These are phyloP conservation scores for Epichloe aotearoae DNA, from an alignment of 2,329 filamentous ascomycete species.

Conservation along the genomic window DNA sequence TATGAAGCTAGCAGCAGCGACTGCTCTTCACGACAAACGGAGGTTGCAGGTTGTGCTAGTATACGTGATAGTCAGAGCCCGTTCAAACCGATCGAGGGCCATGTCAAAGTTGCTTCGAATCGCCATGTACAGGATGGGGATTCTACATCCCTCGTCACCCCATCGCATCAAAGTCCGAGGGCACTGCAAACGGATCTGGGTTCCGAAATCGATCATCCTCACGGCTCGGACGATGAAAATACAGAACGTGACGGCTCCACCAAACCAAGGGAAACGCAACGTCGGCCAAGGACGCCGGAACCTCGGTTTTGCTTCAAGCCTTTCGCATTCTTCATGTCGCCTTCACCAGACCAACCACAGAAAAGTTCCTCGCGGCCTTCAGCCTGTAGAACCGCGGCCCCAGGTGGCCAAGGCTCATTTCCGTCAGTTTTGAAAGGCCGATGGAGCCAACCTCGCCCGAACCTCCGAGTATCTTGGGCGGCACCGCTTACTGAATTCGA, in stretches of 20 bases:
- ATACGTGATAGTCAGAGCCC: not conserved
- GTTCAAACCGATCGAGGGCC: not conserved
- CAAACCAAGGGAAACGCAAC: not conserved
- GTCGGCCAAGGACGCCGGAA: constrained; percentile 28
- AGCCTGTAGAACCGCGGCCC: not conserved
- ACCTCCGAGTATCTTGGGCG: constrained; percentile 4
- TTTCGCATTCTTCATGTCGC: constrained; percentile 39
- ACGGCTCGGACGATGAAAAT: not conserved
- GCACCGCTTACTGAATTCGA: not conserved
- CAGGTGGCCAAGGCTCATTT: constrained; percentile 4
- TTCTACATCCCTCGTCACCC: not conserved
- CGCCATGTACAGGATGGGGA: not conserved
- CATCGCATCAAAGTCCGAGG: constrained; percentile 12
- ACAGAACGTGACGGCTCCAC: not conserved
- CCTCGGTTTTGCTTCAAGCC: constrained; percentile 35
- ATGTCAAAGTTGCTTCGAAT: not conserved
- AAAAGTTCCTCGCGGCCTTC: not conserved
- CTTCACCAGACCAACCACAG: constrained; percentile 28
- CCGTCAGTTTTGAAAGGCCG: constrained; percentile 23
- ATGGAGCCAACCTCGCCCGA: not conserved
- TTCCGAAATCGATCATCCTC: not conserved
- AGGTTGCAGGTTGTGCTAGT: not conserved
- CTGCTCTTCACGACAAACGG: not conserved
- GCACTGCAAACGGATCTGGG: not conserved
- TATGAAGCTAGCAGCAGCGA: not conserved